Conservation (phyloP, 805 yeast species). For the Metschnikowia lachancei region DNA sequence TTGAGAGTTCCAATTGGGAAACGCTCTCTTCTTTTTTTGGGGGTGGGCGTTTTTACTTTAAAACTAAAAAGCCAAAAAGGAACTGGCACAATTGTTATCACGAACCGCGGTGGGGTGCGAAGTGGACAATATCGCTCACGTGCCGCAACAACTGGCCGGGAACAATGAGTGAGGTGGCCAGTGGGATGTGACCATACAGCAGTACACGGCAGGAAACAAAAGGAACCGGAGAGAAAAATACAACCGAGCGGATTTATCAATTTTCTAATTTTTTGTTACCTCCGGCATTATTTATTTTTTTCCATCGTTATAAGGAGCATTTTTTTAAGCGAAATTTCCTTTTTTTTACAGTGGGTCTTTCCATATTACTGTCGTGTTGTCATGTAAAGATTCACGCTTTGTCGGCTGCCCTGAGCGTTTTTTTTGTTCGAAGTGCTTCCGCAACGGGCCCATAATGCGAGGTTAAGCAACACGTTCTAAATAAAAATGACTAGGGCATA, state of each 20-base stretch:
- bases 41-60: not conserved
- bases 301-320: too few species aligned
- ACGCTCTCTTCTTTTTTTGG: not conserved
- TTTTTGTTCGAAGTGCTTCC: too few species aligned
- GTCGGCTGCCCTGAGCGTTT: too few species aligned
- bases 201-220: slow-evolving; percentile 1
- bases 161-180: slow-evolving; percentile 2
- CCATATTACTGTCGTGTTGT: too few species aligned
- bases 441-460: too few species aligned
- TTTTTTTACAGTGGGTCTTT: too few species aligned
- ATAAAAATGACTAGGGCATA: too few species aligned
- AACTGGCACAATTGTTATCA: slow-evolving; percentile 11
- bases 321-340: too few species aligned
- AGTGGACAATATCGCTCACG: slow-evolving; percentile 11
- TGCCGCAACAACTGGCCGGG: slow-evolving; percentile 8
- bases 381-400: too few species aligned
- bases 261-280: not conserved
- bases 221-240: not conserved
- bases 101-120: slow-evolving; percentile 12
- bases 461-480: too few species aligned
- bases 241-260: not conserved
- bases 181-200: not conserved
- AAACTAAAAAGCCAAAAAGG: slow-evolving; percentile 2
- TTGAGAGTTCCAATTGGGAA: not conserved
- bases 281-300: too few species aligned